phyloP scores from a whole-genome alignment of 2,329 filamentous ascomycete species.

The Xylariaceae sp. region DNA sequence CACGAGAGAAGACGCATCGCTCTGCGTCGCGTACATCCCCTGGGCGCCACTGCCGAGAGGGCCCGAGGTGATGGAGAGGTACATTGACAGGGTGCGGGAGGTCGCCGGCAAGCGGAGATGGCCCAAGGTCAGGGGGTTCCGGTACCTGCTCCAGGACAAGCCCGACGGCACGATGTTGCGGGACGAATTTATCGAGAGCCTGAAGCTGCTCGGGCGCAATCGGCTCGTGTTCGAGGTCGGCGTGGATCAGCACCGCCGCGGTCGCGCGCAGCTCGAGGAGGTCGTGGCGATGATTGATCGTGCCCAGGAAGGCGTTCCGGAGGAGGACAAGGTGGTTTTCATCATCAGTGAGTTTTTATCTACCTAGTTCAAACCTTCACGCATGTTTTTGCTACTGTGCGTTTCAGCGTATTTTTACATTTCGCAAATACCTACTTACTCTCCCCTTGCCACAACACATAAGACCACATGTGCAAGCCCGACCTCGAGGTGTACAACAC shows the following conservation, averaged over 20 bases:
- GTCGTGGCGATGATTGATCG: constrained; percentile 62
- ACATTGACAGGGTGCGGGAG: constrained; percentile 57
- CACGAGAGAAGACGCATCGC: constrained; percentile 40
- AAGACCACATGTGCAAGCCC: constrained; percentile 91
- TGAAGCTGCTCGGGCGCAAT: constrained; percentile 59
- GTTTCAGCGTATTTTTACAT: no score
- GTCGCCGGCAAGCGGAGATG: constrained; percentile 60
- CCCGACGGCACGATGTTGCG: constrained; percentile 59
- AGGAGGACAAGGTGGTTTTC: constrained; percentile 57
- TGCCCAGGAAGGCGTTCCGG: constrained; percentile 56
- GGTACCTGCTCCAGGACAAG: constrained; percentile 79
- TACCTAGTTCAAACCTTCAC: no score
- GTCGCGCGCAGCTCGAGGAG: constrained; percentile 68
- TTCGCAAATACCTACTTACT: no score
- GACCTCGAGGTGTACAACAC: constrained; percentile 61
- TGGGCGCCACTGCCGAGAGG: constrained; percentile 81
- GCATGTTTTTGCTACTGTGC: no score
- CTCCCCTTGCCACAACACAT: no score
- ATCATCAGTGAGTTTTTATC: constrained; percentile 69
- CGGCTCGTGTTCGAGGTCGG: constrained; percentile 76
- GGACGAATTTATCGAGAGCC: constrained; percentile 56
- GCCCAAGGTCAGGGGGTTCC: constrained; percentile 67
- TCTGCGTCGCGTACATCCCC: constrained; percentile 67
- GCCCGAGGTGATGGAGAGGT: constrained; percentile 52
- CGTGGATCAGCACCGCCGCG: constrained; percentile 73